Conservation (phyloP, 179 eudicot genomes). For the Pouteria campechiana region DNA sequence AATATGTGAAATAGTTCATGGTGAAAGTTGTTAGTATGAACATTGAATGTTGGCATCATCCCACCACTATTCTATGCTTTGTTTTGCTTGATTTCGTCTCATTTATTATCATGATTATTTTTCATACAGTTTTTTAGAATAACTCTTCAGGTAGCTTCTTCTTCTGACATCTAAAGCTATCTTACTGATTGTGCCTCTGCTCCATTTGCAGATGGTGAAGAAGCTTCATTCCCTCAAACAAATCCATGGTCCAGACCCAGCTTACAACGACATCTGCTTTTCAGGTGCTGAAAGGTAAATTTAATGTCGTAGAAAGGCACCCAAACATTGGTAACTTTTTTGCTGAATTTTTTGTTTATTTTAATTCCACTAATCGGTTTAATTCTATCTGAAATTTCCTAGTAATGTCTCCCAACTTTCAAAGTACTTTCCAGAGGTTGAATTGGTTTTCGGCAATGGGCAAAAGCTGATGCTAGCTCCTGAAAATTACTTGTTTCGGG, state of each 20-base stretch:
- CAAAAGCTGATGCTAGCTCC: constrained; percentile 67
- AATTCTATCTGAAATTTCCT: constrained; percentile 17
- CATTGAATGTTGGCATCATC: too few species aligned
- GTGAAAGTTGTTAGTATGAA: too few species aligned
- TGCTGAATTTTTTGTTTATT: background rate
- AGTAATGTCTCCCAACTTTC: constrained; percentile 61
- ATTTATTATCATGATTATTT: too few species aligned
- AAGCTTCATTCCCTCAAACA: constrained; percentile 47
- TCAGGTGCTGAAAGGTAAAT: constrained; percentile 85
- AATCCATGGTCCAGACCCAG: constrained; percentile 85
- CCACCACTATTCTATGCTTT: too few species aligned
- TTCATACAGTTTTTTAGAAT: too few species aligned
- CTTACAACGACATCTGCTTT: constrained; percentile 82
- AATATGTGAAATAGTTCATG: too few species aligned
- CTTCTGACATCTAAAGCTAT: too few species aligned
- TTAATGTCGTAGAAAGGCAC: background rate
- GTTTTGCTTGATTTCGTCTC: too few species aligned
- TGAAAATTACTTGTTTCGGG: constrained; percentile 90
- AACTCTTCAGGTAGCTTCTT: too few species aligned
- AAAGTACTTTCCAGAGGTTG: constrained; percentile 72
- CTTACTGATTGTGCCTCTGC: constrained; percentile 2
- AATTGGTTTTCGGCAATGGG: constrained; percentile 72
- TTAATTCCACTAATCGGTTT: too few species aligned
- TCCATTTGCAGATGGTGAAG: constrained; percentile 54
- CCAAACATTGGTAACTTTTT: background rate